Conservation (phyloP, 1,139 yeast species). For the Waltiozyma sp. region DNA sequence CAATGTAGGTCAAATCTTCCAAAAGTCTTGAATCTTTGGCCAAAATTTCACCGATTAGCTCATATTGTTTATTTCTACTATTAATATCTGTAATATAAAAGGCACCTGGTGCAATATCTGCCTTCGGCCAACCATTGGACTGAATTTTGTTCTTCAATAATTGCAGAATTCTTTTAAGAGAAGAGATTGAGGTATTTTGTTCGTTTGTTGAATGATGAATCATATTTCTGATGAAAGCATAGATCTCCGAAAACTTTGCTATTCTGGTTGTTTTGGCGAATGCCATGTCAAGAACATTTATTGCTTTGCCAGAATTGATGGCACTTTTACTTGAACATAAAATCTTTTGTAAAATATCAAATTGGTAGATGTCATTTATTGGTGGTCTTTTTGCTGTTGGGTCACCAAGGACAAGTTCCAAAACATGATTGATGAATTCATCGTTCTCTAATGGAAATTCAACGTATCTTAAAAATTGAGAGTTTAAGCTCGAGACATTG, state of each 20-base stretch:
- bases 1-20: slow-evolving; percentile 40
- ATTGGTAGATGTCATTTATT: slow-evolving; percentile 44
- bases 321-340: slow-evolving; percentile 44
- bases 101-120: slow-evolving; percentile 26
- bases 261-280: neutral
- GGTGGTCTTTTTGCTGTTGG: slow-evolving; percentile 32
- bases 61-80: slow-evolving; percentile 59
- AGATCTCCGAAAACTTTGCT: neutral
- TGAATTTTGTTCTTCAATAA: slow-evolving; percentile 33
- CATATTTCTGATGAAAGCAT: neutral
- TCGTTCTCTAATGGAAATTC: slow-evolving; percentile 41
- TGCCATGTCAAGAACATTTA: neutral
- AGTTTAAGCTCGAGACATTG: slow-evolving; percentile 39
- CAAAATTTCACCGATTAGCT: slow-evolving; percentile 60
- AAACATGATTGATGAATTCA: slow-evolving; percentile 31
- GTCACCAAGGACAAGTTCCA: slow-evolving; percentile 38
- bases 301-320: slow-evolving; percentile 23
- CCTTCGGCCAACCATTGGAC: slow-evolving; percentile 50
- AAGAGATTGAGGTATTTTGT: neutral
- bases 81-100: slow-evolving; percentile 16
- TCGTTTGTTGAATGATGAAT: neutral
- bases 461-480: slow-evolving; percentile 39
- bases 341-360: slow-evolving; percentile 35
- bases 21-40: slow-evolving; percentile 38
- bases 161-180: neutral